These are phyloP conservation scores for Rubus parviflorus DNA, from an alignment of 306 rosid species.

Conservation along the genomic window DNA sequence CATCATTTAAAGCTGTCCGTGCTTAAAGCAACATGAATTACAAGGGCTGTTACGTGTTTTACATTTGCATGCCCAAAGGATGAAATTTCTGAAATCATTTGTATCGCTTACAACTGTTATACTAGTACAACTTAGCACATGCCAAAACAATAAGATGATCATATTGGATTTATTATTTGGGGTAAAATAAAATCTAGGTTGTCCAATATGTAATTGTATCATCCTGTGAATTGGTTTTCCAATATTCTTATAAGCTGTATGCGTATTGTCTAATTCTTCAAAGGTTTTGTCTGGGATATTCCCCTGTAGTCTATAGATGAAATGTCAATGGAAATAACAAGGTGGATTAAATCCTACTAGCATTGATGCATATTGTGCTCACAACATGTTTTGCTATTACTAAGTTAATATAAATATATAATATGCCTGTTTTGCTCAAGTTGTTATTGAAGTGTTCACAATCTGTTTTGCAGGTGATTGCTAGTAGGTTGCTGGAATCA, in stretches of 20 bases:
- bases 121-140: background rate
- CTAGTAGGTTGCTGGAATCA: slow-evolving; percentile 86
- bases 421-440: background rate
- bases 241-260: background rate
- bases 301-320: background rate
- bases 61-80: background rate
- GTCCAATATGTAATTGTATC: background rate
- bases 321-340: background rate
- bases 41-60: background rate
- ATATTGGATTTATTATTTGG: background rate
- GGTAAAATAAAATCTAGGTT: background rate
- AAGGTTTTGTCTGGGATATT: background rate
- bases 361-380: background rate
- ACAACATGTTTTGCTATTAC: background rate
- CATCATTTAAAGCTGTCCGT: background rate
- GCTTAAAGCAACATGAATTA: background rate
- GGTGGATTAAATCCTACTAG: background rate
- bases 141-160: background rate
- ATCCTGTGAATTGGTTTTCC: background rate
- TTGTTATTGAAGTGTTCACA: background rate
- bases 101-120: background rate
- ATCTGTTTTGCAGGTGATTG: slow-evolving; percentile 69
- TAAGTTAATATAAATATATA: background rate
- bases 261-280: background rate
- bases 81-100: background rate